Conservation (phyloP, 2,329 filamentous ascomycete species). For the Fusarium praegraminearum region DNA sequence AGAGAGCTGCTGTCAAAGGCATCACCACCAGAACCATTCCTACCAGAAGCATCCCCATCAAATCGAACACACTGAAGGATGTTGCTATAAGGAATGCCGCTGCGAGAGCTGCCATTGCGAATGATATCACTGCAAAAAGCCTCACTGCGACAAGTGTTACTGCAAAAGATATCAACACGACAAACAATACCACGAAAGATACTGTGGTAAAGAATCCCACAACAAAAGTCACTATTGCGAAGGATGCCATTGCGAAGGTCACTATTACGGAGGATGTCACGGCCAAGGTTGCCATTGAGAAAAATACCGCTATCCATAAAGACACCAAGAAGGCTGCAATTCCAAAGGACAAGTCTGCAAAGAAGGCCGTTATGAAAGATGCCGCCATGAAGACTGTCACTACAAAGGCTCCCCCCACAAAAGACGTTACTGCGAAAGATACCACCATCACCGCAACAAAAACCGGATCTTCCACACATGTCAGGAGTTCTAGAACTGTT, state of each 20-base stretch:
- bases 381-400: neutral
- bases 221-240: neutral
- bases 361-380: neutral
- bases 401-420: neutral
- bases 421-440: neutral
- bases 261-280: neutral
- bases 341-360: neutral
- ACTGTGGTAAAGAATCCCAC: neutral
- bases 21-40: neutral
- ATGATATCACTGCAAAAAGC: neutral
- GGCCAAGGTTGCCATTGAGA: neutral
- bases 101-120: neutral
- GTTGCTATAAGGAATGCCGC: neutral
- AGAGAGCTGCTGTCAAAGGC: neutral
- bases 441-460: neutral
- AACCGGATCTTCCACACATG: neutral
- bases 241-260: neutral
- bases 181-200: neutral
- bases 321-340: neutral
- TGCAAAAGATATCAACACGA: too few relatives aligned
- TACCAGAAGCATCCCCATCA: neutral
- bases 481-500: neutral
- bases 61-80: neutral
- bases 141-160: neutral
- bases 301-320: neutral